A percentile compares a stretch with the other conserved stretches of the same genome.
phyloP scores from a whole-genome alignment of 1,284 basidiomycete genomes.

The Porodaedalea pini region DNA sequence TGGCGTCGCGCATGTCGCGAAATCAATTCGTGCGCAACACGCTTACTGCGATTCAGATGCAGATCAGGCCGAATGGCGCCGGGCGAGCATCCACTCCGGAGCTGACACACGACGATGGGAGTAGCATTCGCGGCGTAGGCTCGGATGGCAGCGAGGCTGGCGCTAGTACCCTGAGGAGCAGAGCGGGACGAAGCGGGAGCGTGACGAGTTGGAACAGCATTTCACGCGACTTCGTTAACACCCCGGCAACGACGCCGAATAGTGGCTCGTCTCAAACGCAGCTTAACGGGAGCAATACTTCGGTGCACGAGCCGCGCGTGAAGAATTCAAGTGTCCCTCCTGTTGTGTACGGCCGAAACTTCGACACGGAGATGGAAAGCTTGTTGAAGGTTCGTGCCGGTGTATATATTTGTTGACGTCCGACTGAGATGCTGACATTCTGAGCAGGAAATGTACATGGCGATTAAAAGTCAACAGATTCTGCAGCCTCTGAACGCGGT shows the following conservation, averaged over 20 bases:
- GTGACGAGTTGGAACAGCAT: slow-evolving; percentile 81
- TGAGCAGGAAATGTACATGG: slow-evolving; percentile 87
- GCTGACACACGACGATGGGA: slow-evolving; percentile 63
- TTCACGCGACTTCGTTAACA: slow-evolving; percentile 48
- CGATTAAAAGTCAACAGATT: slow-evolving; percentile 89
- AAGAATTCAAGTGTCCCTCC: slow-evolving; percentile 31
- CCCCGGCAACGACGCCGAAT: slow-evolving; percentile 18
- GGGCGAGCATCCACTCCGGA: slow-evolving; percentile 55
- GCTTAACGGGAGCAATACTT: slow-evolving; percentile 23
- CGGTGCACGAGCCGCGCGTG: slow-evolving; percentile 28
- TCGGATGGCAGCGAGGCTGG: slow-evolving; percentile 44
- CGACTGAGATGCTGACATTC: not conserved
- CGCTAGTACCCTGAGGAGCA: slow-evolving; percentile 43
- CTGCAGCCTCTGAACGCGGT: slow-evolving; percentile 64
- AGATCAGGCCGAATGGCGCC: slow-evolving; percentile 49
- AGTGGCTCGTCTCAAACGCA: slow-evolving; percentile 20
- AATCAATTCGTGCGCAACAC: slow-evolving; percentile 93
- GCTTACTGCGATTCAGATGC: slow-evolving; percentile 77
- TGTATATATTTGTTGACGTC: not conserved
- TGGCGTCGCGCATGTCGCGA: slow-evolving; percentile 88
- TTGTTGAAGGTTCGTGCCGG: slow-evolving; percentile 66
- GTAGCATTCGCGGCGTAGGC: slow-evolving; percentile 48
- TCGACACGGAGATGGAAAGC: slow-evolving; percentile 84
- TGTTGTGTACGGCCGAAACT: slow-evolving; percentile 58
- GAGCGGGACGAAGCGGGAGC: slow-evolving; percentile 75